Base-by-base conservation (phyloP, 768 basidiomycete genomes). In the Mycena latifolia region DNA sequence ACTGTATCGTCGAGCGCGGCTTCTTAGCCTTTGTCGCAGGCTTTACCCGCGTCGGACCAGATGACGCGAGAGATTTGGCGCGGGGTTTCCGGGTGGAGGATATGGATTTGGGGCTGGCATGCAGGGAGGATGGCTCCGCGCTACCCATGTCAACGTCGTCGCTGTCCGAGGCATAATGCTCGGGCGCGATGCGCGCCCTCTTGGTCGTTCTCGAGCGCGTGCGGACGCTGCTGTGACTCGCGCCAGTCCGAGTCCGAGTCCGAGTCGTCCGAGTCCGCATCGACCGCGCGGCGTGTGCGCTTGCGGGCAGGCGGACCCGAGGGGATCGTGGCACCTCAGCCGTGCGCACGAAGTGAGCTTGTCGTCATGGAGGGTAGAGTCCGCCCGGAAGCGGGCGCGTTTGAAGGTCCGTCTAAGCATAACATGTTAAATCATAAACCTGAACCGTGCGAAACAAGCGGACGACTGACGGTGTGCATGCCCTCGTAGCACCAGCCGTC, bases 401-500 rank as follows among this genome's bases (percentile, higher is more conserved):
- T 86, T 93, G 41, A n/a, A 77, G 58, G 70, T 94, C 93, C 1
- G 86, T 90, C 92, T 93, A 57, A 11, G n/a, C n/a, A n/a, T 22
- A 45, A 60, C 25, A 31, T 43, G 15, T 4, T 60, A 28, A 48
- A 51, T 35, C 8, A 35, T 35, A 35, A 14, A 35, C 6, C 14
- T 35, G 59, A n/a, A n/a, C n/a, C n/a, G n/a, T n/a, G 27, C 15
- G 58, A 47, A 55, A 24, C 50, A 41, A 52, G 24, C 29, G 20
- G 33, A 73, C 63, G 46, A 84, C 88, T 65, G 55, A 89, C 89
- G 10, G 92, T 93, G 75, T 94, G 92, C 75, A 84, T 86, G 5
- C 92, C 92, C 75, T 94, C 92, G 71, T 93, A 94, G 72, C 92
- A 94, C 92, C 92, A 94, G 1, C 92, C 93, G 73, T 93, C 91